phyloP scores from a whole-genome alignment of 345 rosid genomes.

The Gynandropsis gynandra region DNA sequence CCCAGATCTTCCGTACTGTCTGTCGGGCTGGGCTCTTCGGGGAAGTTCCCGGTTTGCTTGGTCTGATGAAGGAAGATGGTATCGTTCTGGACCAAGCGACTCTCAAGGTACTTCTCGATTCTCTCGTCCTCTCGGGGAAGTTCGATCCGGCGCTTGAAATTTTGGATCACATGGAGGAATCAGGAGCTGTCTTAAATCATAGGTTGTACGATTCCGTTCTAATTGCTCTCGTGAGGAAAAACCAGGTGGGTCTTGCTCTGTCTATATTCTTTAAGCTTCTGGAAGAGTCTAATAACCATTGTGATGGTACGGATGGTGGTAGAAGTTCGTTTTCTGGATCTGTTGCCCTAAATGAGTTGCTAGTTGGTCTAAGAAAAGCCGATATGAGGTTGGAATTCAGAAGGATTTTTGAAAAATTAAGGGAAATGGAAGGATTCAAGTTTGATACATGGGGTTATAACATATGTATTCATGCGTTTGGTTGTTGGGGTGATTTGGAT shows the following conservation, averaged over 20 bases:
- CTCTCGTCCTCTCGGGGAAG: constrained; percentile 46
- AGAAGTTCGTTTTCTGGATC: constrained; percentile 39
- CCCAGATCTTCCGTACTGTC: constrained; percentile 54
- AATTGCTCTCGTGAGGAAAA: constrained; percentile 56
- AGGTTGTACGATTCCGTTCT: constrained; percentile 57
- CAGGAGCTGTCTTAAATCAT: constrained; percentile 38
- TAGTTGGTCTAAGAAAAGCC: constrained; percentile 56
- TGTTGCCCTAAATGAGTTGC: constrained; percentile 52
- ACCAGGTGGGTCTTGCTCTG: constrained; percentile 47
- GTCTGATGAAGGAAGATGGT: constrained; percentile 56
- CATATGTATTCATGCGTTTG: constrained; percentile 79
- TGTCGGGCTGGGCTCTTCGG: constrained; percentile 52
- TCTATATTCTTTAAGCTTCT: constrained; percentile 66
- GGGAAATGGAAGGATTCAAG: constrained; percentile 38
- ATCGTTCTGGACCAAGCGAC: constrained; percentile 46
- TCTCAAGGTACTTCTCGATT: constrained; percentile 52
- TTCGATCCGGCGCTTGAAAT: constrained; percentile 57
- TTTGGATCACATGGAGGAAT: constrained; percentile 71
- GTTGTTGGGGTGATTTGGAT: constrained; percentile 72
- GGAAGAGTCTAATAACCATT: constrained; percentile 26
- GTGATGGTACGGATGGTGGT: constrained; percentile 15
- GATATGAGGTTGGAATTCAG: constrained; percentile 55
- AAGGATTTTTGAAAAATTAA: constrained; percentile 39
- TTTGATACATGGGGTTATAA: constrained; percentile 68
- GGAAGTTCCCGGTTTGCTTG: constrained; percentile 50